These are phyloP conservation scores for Suillus bovinus DNA, from an alignment of 768 basidiomycete genomes.

Conservation along the genomic window DNA sequence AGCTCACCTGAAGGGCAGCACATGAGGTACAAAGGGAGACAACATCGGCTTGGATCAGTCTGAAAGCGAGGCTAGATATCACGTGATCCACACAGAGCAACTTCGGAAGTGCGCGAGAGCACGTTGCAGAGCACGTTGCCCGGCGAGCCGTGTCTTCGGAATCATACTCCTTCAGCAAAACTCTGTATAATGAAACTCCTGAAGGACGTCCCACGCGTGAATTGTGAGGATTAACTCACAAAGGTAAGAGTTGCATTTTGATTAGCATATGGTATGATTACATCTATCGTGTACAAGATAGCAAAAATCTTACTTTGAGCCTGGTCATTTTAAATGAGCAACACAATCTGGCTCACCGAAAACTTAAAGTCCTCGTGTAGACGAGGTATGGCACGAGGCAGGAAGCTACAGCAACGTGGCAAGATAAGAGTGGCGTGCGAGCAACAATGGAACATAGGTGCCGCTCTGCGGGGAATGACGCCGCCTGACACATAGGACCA, in stretches of 20 bases:
- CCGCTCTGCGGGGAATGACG: neutral
- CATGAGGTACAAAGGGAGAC: constrained; percentile 21
- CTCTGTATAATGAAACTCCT: neutral
- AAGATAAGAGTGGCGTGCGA: constrained; percentile 7
- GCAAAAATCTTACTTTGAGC: neutral
- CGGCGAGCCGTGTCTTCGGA: neutral
- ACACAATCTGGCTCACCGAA: neutral
- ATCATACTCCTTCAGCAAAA: neutral
- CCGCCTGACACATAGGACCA: neutral
- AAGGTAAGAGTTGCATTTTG: neutral
- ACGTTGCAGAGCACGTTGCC: constrained; percentile 21
- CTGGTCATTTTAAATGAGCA: too few relatives aligned
- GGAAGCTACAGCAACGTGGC: constrained; percentile 12
- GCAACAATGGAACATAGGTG: neutral
- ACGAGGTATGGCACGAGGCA: constrained; percentile 16
- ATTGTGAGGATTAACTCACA: neutral
- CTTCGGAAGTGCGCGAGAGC: constrained; percentile 22
- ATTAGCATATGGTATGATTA: neutral
- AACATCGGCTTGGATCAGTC: neutral
- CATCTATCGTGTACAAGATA: neutral
- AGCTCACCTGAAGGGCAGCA: constrained; percentile 19
- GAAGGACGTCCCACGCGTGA: neutral
- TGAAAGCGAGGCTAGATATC: constrained; percentile 5
- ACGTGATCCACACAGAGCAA: constrained; percentile 30
- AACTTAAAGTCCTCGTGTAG: constrained; percentile 3